Evolutionary conservation across 495 filamentous ascomycete genomes (phyloP).

Genomic region (Aspergillus sclerotioniger): DNA sequence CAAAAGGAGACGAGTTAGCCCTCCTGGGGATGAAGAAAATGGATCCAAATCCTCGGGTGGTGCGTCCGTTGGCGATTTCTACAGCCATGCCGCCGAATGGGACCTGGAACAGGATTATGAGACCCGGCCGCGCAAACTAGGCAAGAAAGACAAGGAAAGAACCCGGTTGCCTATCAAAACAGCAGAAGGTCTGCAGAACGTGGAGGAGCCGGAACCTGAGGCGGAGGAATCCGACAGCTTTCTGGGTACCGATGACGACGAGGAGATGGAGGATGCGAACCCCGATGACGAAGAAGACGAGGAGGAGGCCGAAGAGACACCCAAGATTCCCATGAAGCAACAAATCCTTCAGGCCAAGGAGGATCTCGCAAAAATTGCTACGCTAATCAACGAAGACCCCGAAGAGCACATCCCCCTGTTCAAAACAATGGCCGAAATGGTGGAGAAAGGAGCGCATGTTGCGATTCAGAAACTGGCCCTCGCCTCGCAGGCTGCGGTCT

Average conservation of each 20-base stretch:
- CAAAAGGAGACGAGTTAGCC: conserved; percentile 57
- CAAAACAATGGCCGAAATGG: conserved; percentile 72
- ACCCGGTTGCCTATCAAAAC: conserved; percentile 84
- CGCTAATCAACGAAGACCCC: conserved; percentile 82
- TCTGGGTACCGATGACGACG: conserved; percentile 48
- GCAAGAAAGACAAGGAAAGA: conserved; percentile 66
- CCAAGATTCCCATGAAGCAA: conserved; percentile 66
- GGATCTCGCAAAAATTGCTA: conserved; percentile 80
- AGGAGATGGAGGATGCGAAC: conserved; percentile 44
- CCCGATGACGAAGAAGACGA: conserved; percentile 57
- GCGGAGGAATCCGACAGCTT: conserved; percentile 51
- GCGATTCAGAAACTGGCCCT: conserved; percentile 81
- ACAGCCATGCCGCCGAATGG: conserved; percentile 59
- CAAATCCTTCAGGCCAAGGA: conserved; percentile 88
- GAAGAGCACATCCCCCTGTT: conserved; percentile 83
- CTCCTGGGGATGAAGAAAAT: conserved; percentile 42
- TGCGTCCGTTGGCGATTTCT: conserved; percentile 31
- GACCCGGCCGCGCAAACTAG: conserved; percentile 66
- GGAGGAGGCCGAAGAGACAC: conserved; percentile 55
- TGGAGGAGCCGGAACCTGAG: conserved; percentile 45
- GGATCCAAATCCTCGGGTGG: conserved; percentile 33
- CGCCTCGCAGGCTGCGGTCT: conserved; percentile 83
- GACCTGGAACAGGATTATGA: conserved; percentile 92
- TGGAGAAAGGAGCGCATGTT: conserved; percentile 54
- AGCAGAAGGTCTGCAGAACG: conserved; percentile 65